phyloP scores from a whole-genome alignment of 345 rosid species.

The Luvunga scandens region DNA sequence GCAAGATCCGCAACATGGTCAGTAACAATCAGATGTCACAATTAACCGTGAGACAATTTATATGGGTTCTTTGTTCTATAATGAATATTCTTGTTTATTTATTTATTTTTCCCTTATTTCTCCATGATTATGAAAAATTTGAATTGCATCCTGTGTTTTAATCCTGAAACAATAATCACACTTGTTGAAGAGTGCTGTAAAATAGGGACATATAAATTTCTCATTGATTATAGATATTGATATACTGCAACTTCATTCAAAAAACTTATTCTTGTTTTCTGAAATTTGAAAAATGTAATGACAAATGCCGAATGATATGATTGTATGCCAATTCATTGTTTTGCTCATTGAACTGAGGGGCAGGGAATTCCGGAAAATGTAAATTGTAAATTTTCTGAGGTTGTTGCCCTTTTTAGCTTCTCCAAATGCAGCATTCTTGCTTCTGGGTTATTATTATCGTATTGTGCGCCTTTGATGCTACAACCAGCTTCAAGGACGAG shows the following conservation, averaged over 20 bases:
- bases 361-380: background rate
- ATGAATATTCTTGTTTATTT: background rate
- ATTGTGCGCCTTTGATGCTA: background rate
- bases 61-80: background rate
- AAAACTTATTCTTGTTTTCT: background rate
- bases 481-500: background rate
- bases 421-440: background rate
- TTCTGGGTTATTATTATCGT: background rate
- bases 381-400: background rate
- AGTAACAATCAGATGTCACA: background rate
- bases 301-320: background rate
- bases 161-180: background rate
- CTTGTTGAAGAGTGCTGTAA: background rate
- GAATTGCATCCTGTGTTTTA: background rate
- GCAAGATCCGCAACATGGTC: conserved; percentile 28
- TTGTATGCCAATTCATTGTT: background rate
- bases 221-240: background rate
- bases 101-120: background rate
- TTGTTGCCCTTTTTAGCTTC: background rate
- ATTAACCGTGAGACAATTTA: background rate
- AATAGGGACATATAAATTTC: too few relatives aligned
- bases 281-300: background rate
- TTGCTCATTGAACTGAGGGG: background rate
- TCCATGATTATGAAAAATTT: background rate
- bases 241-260: background rate